Evolutionary conservation across 257 asterid species (phyloP).

Genomic region (Vinca minor): DNA sequence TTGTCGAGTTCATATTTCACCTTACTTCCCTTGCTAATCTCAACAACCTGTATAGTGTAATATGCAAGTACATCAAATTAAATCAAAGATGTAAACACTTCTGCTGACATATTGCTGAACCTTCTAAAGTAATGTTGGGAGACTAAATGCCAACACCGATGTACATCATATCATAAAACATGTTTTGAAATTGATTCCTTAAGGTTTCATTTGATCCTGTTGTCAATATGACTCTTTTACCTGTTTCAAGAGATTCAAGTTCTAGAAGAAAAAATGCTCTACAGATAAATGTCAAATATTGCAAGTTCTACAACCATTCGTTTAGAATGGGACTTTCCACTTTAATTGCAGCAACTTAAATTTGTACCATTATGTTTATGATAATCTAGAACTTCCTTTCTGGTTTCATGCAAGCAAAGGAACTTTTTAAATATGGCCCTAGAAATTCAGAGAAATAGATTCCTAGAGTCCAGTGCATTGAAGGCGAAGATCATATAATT

Average conservation of each 20-base stretch:
- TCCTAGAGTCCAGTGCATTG: neutral
- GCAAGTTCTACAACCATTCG: neutral
- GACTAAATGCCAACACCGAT: neutral
- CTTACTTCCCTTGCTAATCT: constrained; percentile 89
- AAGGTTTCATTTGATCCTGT: neutral
- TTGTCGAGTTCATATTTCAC: constrained; percentile 98
- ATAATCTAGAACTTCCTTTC: neutral
- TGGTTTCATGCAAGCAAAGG: neutral
- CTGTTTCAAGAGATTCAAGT: neutral
- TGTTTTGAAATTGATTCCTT: neutral
- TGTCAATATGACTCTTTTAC: neutral
- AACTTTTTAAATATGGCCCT: neutral
- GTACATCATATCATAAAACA: neutral
- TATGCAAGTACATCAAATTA: neutral
- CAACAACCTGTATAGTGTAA: constrained; percentile 80
- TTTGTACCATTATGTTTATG: neutral
- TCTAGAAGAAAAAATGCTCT: neutral
- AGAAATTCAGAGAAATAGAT: neutral
- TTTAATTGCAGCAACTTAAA: neutral
- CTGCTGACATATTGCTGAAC: neutral
- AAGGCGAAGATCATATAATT: neutral
- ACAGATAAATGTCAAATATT: neutral
- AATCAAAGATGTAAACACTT: neutral
- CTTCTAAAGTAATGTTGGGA: neutral
- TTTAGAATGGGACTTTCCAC: neutral